Evolutionary conservation across 2,329 filamentous ascomycete genomes (phyloP).

Genomic region (Diplodia intermedia): DNA sequence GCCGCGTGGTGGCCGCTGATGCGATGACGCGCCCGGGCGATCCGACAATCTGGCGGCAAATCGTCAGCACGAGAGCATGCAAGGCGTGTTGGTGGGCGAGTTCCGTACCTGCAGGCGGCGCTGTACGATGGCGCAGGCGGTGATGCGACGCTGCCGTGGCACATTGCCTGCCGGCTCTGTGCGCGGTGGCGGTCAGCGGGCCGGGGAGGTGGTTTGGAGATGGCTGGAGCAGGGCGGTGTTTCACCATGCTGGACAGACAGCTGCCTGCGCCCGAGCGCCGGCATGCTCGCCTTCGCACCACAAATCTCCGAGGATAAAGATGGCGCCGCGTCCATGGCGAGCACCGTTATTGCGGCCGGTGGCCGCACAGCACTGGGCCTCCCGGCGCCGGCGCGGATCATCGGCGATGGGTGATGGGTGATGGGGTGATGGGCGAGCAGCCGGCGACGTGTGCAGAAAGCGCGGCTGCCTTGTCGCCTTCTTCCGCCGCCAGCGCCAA

Average conservation of each 20-base stretch:
- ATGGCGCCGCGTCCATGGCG: background rate
- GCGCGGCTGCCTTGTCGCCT: background rate
- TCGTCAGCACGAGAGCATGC: background rate
- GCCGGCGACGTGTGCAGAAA: conserved; percentile 15
- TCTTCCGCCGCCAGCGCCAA: background rate
- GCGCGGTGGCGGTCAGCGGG: conserved; percentile 27
- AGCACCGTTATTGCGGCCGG: conserved; percentile 1
- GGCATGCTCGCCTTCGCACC: background rate
- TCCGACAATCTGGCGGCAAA: conserved; percentile 3
- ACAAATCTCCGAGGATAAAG: conserved; percentile 18
- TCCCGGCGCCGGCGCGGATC: conserved; percentile 8
- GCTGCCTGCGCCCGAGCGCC: conserved; percentile 6
- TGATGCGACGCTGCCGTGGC: conserved; percentile 27
- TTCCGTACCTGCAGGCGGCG: conserved; percentile 11
- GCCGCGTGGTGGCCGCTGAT: conserved; percentile 1
- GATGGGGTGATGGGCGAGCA: background rate
- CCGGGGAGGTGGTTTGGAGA: background rate
- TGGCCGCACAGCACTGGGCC: background rate
- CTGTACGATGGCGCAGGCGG: conserved; percentile 1
- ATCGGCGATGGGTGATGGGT: background rate
- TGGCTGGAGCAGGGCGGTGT: conserved; percentile 15
- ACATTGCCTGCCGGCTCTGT: conserved; percentile 14
- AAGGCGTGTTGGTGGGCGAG: background rate
- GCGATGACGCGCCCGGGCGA: conserved; percentile 12
- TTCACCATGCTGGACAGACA: conserved; percentile 17